These are phyloP conservation scores for Exophiala alcalophila DNA, from an alignment of 2,329 filamentous ascomycete species.

Conservation along the genomic window DNA sequence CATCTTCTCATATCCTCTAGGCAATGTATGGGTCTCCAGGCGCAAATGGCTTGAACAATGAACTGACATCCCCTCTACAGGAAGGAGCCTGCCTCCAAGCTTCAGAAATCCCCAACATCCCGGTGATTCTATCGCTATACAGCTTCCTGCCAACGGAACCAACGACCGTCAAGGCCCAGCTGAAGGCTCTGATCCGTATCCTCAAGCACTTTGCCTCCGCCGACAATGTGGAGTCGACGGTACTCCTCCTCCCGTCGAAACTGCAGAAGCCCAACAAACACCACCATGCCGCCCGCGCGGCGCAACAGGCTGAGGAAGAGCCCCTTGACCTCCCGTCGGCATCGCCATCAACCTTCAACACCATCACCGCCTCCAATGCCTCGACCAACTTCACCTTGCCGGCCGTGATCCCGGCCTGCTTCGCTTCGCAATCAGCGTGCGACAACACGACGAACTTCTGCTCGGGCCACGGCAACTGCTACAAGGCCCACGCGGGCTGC, in stretches of 20 bases:
- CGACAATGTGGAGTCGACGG: slow-evolving; percentile 55
- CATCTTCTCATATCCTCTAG: slow-evolving; percentile 28
- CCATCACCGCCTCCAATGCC: slow-evolving; percentile 37
- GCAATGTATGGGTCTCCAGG: slow-evolving; percentile 20
- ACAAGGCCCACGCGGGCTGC: slow-evolving; percentile 66
- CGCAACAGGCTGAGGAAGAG: slow-evolving; percentile 20
- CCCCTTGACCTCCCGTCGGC: slow-evolving; percentile 35
- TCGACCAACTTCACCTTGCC: slow-evolving; percentile 38
- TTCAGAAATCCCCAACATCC: slow-evolving; percentile 26
- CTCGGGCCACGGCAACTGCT: slow-evolving; percentile 76
- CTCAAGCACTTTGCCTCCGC: slow-evolving; percentile 49
- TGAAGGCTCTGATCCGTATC: slow-evolving; percentile 25
- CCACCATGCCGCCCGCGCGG: slow-evolving; percentile 16
- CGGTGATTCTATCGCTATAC: slow-evolving; percentile 43
- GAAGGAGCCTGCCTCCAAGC: slow-evolving; percentile 21
- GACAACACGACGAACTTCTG: slow-evolving; percentile 70
- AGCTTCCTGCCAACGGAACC: slow-evolving; percentile 39
- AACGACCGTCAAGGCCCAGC: slow-evolving; percentile 30
- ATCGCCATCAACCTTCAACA: slow-evolving; percentile 36
- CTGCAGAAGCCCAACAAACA: slow-evolving; percentile 16
- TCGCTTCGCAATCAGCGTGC: slow-evolving; percentile 67
- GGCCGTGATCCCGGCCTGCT: slow-evolving; percentile 66
- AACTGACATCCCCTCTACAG: slow-evolving; percentile 8
- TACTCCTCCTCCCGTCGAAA: slow-evolving; percentile 53
- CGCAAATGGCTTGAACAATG: not conserved